Evolutionary conservation across 192 early-diverging fungal species (phyloP).

Genomic region (Coemansia sp.): DNA sequence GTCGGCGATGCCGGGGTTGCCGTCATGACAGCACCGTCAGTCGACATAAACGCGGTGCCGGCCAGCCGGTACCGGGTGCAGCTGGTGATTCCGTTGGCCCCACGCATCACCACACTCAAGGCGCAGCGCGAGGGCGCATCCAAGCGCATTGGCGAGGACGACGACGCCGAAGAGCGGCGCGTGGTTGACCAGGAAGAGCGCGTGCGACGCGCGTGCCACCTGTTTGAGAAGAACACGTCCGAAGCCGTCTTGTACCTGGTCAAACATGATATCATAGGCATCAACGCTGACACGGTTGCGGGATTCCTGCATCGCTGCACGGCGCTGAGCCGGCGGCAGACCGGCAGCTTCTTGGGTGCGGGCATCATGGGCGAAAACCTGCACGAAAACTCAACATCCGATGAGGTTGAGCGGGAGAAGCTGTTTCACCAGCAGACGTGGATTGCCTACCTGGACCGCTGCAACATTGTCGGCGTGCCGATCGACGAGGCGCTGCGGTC

Average conservation of each 20-base stretch:
- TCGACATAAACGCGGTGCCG: conserved; percentile 21
- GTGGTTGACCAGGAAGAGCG: conserved; percentile 45
- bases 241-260: conserved; percentile 48
- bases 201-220: conserved; percentile 40
- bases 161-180: conserved; percentile 42
- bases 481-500: conserved; percentile 52
- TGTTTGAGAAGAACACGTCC: conserved; percentile 48
- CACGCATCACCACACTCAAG: conserved; percentile 17
- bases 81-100: conserved; percentile 37
- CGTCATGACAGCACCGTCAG: conserved; percentile 30
- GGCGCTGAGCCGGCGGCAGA: conserved; percentile 49
- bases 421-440: conserved; percentile 49
- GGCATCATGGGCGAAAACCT: conserved; percentile 49
- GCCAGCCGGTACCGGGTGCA: conserved; percentile 36
- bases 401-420: conserved; percentile 49
- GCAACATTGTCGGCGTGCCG: conserved; percentile 43
- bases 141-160: conserved; percentile 40
- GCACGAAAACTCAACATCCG: conserved; percentile 38
- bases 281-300: conserved; percentile 37
- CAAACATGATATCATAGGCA: conserved; percentile 44
- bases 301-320: conserved; percentile 51
- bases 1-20: neutral
- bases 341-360: conserved; percentile 41
- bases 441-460: conserved; percentile 46
- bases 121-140: conserved; percentile 41